A percentile compares a stretch with the other conserved stretches of the same genome.
Conservation (phyloP, 176 grass and related monocot species). For the Oryza longistaminata region DNA sequence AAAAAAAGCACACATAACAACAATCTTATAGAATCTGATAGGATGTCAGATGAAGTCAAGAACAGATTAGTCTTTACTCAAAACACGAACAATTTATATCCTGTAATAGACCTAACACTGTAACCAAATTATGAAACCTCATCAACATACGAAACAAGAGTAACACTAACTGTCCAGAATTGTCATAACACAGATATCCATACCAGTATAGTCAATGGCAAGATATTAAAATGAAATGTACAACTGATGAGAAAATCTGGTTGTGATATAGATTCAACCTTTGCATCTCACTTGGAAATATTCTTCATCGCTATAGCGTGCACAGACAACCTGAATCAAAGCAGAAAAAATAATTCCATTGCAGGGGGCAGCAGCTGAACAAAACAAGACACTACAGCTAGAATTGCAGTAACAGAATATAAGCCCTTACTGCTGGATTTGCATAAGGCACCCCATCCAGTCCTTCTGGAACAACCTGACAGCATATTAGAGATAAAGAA, state of each 20-base stretch:
- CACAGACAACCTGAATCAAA: conserved; percentile 75
- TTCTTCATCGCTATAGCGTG: conserved; percentile 79
- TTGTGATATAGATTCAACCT: conserved; percentile 48
- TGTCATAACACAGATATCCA: conserved; percentile 7
- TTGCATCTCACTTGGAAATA: conserved; percentile 89
- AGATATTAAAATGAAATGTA: conserved; percentile 24
- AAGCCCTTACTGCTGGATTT: conserved; percentile 68
- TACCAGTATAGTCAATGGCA: conserved; percentile 3
- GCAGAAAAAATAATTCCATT: conserved; percentile 33
- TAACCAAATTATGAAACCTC: neutral
- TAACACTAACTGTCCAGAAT: neutral
- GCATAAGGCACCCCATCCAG: conserved; percentile 64
- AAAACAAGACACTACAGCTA: conserved; percentile 19
- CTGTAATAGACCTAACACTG: neutral
- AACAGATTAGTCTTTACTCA: no score
- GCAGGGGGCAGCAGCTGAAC: conserved; percentile 9
- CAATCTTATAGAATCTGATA: neutral
- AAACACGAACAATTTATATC: neutral
- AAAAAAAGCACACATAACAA: neutral
- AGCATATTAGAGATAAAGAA: neutral
- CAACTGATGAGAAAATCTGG: conserved; percentile 1
- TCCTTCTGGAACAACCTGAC: conserved; percentile 74
- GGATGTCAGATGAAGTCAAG: neutral
- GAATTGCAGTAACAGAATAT: conserved; percentile 1
- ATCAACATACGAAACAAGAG: neutral